A percentile compares a stretch with the other conserved stretches of the same genome.
phyloP scores from a whole-genome alignment of 768 basidiomycete genomes.

The Boletus sp. region DNA sequence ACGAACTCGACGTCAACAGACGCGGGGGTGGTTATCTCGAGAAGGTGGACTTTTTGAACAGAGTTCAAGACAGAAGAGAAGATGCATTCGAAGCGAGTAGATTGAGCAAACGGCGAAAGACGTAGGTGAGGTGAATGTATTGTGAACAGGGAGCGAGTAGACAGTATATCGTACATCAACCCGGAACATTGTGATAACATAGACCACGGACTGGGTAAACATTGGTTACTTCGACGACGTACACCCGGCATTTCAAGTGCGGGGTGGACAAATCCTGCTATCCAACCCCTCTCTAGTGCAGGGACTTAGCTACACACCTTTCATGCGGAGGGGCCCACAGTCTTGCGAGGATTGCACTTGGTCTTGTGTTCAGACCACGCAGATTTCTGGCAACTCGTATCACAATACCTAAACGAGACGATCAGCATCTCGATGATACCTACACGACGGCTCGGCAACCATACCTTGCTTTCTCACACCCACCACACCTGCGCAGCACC shows the following conservation, averaged over 20 bases:
- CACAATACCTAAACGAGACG: constrained; percentile 9
- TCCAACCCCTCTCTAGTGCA: not conserved
- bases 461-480: constrained; percentile 42
- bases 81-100: constrained; percentile 57
- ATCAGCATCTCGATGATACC: not conserved
- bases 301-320: not conserved
- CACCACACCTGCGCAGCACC: constrained; percentile 48
- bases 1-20: constrained; percentile 73
- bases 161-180: constrained; percentile 8
- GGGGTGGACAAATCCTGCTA: constrained; percentile 1
- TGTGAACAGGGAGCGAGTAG: not conserved
- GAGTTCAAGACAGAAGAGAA: constrained; percentile 72
- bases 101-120: constrained; percentile 46
- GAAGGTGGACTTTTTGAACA: constrained; percentile 76
- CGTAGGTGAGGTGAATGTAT: constrained; percentile 5
- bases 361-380: constrained; percentile 17
- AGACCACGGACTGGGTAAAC: not conserved
- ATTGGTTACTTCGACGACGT: not conserved
- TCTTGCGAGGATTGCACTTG: constrained; percentile 8
- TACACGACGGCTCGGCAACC: not conserved
- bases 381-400: constrained; percentile 13
- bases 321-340: not conserved
- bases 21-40: constrained; percentile 79
- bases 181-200: not conserved
- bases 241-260: not conserved